phyloP scores from a whole-genome alignment of 495 filamentous ascomycete species.

The Hamigera avellanea region DNA sequence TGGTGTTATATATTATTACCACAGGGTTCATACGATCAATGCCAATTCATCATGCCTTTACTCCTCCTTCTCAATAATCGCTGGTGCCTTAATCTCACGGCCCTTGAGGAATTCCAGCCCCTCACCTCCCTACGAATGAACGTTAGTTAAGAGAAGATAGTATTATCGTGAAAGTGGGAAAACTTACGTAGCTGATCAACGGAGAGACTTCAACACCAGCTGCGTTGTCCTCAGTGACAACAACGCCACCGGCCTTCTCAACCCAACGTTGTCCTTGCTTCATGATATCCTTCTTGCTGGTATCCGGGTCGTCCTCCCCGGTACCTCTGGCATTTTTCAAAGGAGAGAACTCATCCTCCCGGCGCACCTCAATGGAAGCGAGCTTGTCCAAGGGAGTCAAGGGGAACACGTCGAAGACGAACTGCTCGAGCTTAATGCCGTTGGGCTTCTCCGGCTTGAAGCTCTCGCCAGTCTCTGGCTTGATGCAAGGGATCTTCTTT shows the following conservation, averaged over 20 bases:
- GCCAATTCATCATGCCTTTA: constrained; percentile 8
- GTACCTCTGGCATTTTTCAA: constrained; percentile 92
- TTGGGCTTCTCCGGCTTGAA: constrained; percentile 91
- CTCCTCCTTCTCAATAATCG: constrained; percentile 65
- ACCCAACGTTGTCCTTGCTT: constrained; percentile 78
- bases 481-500: constrained; percentile 93
- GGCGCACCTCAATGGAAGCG: constrained; percentile 87
- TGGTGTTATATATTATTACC: too few species aligned
- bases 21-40: background rate
- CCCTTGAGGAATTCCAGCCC: constrained; percentile 69
- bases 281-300: constrained; percentile 81
- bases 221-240: constrained; percentile 57
- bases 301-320: constrained; percentile 88
- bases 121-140: constrained; percentile 63
- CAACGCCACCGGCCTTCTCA: constrained; percentile 61
- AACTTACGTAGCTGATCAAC: constrained; percentile 87
- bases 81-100: constrained; percentile 63
- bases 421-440: constrained; percentile 98
- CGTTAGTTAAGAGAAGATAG: constrained; percentile 17
- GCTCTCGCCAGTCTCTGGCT: constrained; percentile 60
- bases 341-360: constrained; percentile 97
- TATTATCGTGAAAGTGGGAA: background rate
- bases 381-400: constrained; percentile 78
- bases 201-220: constrained; percentile 84
- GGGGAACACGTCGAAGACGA: constrained; percentile 98